Evolutionary conservation across 441 rosid genomes (phyloP), one percentile per base, ranked within the genome.

Genomic region (Melastoma candidum): DNA sequence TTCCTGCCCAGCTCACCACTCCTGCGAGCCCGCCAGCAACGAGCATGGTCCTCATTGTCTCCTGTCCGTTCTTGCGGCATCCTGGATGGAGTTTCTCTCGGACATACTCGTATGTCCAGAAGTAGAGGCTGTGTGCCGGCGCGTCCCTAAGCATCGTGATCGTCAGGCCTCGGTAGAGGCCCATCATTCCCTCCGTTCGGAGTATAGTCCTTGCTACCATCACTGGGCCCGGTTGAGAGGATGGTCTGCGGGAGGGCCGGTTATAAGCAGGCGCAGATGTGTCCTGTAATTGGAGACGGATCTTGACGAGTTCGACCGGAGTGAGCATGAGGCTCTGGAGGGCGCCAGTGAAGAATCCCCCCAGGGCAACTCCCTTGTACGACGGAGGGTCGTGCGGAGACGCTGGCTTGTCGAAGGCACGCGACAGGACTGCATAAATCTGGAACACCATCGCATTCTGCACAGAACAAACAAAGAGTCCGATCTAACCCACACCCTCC

Each of bases 381-480:
- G 96, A 82, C 47, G 98, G 96, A 58, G 97, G 97, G 8, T 84
- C 85, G 11, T 62, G 63, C 7, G 63, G 26, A 12, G 87, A 66
- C 49, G 56, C 26, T 1, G 85, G 69, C 3, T 78, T 57, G 63
- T 76, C 92, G 22, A 84, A 78, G 11, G 90, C 83, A 56, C 90
- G 78, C 13, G 97, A 93, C 7, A 86, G 74, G 64, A 86, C 74
- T 3, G 98, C 97, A 24, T 89, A 89, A 49, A 66, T 78, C 71
- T 93, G 97, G 80, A 93, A 93, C 49, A 75, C 96, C 93, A 93
- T 77, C 7, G 97, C 98, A 65, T 93, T 93, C 98, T 93, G 86
- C 76, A 77, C 47, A 26, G 11, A 17, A 17, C 22, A 17, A 11
- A 17, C 32, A 41, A 39, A 29, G 43, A 7, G 41, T 4, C 41